Percentiles rank a stretch among this genome's conserved stretches.
These are phyloP conservation scores for Scenedesmus sp. DNA, from an alignment of 163 green algal genomes.

Conservation along the genomic window DNA sequence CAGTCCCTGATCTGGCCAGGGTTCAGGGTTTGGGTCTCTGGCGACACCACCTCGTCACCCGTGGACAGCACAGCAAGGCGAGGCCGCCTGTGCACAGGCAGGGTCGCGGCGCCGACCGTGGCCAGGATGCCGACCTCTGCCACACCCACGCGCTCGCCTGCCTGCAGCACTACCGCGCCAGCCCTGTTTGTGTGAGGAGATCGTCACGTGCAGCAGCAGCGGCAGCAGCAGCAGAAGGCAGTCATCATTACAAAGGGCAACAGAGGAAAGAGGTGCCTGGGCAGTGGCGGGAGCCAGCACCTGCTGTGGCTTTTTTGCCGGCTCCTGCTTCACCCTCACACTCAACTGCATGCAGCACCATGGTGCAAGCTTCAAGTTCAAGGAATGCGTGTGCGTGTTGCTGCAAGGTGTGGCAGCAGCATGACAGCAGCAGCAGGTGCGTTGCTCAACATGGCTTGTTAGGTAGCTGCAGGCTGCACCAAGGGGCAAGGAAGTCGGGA, in stretches of 20 bases:
- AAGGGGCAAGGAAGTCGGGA: no score
- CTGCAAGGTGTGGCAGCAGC: background rate
- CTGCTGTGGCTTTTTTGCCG: slow-evolving; percentile 92
- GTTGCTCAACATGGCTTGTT: no score
- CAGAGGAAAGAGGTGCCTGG: background rate
- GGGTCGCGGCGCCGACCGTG: slow-evolving; percentile 81
- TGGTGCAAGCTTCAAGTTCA: slow-evolving; percentile 72
- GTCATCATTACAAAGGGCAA: background rate
- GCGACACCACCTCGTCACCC: slow-evolving; percentile 95
- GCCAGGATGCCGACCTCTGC: slow-evolving; percentile 93
- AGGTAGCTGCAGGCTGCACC: no score
- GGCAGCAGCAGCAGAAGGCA: background rate
- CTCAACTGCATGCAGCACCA: slow-evolving; percentile 80
- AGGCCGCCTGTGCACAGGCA: slow-evolving; percentile 67
- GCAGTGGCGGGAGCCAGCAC: slow-evolving; percentile 72
- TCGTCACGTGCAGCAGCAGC: background rate
- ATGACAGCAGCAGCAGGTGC: background rate
- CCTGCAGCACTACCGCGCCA: slow-evolving; percentile 79
- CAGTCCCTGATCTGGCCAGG: slow-evolving; percentile 92
- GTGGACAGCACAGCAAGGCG: slow-evolving; percentile 92
- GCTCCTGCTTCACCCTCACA: slow-evolving; percentile 79
- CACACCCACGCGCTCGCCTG: slow-evolving; percentile 75
- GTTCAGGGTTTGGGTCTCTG: slow-evolving; percentile 64
- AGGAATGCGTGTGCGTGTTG: no score
- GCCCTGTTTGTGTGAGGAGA: slow-evolving; percentile 40